A percentile compares a stretch with the other conserved stretches of the same genome.
Evolutionary conservation across 2,329 filamentous ascomycete genomes (phyloP).

Genomic region (Pezicula carpinea): DNA sequence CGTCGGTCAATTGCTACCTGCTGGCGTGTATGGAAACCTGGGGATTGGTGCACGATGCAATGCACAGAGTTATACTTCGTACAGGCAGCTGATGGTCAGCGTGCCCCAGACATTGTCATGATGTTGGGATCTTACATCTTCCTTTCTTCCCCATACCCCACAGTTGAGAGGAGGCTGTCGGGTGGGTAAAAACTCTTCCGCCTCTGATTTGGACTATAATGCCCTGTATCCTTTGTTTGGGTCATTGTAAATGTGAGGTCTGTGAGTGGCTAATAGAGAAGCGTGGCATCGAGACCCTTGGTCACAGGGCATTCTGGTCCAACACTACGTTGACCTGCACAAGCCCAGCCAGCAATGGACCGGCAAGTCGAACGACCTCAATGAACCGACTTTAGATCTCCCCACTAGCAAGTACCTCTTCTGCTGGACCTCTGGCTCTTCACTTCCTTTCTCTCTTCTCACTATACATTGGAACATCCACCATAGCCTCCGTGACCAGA

Average conservation of each 20-base stretch:
- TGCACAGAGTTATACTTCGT: neutral
- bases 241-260: neutral
- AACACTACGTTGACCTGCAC: neutral
- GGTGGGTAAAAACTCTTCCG: neutral
- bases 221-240: neutral
- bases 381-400: constrained; percentile 2
- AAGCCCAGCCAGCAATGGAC: neutral
- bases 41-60: neutral
- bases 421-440: neutral
- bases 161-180: neutral
- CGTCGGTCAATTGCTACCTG: too few species aligned
- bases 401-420: neutral
- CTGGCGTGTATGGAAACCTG: too few species aligned
- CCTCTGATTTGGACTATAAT: neutral
- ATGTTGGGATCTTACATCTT: neutral
- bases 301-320: neutral
- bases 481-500: neutral
- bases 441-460: neutral
- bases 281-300: neutral
- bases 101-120: neutral
- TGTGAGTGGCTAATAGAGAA: too few species aligned
- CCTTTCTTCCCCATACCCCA: constrained; percentile 3
- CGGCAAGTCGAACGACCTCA: neutral
- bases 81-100: neutral
- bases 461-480: neutral